Percentiles rank a stretch among this genome's conserved stretches.
phyloP scores from a whole-genome alignment of 805 yeast genomes.

The Martiniozyma abietophila region DNA sequence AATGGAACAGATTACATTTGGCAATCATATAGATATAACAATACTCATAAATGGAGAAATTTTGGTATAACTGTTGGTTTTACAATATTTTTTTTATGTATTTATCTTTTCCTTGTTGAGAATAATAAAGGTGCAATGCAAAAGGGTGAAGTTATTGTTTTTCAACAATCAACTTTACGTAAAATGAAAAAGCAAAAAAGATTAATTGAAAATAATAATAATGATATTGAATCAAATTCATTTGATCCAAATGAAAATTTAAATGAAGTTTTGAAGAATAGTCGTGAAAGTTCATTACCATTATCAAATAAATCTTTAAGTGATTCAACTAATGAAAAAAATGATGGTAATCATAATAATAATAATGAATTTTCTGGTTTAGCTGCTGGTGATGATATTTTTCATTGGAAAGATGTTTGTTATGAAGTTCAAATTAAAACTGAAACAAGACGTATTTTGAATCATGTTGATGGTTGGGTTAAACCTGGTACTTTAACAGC shows the following conservation, averaged over 20 bases:
- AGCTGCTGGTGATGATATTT: conserved; percentile 37
- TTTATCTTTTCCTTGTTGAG: conserved; percentile 49
- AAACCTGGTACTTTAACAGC: conserved; percentile 80
- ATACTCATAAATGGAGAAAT: conserved; percentile 69
- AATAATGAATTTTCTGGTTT: conserved; percentile 24
- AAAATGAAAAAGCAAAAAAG: conserved; percentile 35
- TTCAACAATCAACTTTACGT: conserved; percentile 40
- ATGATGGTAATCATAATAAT: conserved; percentile 19
- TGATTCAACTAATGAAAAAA: conserved; percentile 3
- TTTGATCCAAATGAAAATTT: conserved; percentile 18
- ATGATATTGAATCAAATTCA: conserved; percentile 23
- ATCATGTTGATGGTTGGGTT: conserved; percentile 72
- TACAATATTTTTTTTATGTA: conserved; percentile 40
- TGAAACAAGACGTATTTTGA: conserved; percentile 51
- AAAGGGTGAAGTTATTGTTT: conserved; percentile 63
- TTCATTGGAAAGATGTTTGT: conserved; percentile 71
- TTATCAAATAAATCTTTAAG: background rate
- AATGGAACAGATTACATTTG: conserved; percentile 50
- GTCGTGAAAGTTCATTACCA: too few species aligned
- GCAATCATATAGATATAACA: conserved; percentile 40
- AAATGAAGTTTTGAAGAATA: conserved; percentile 16
- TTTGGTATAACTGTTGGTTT: conserved; percentile 59
- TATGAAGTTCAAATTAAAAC: conserved; percentile 58
- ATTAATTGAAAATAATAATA: conserved; percentile 17
- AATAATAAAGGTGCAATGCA: conserved; percentile 52